A percentile compares a stretch with the other conserved stretches of the same genome.
These are phyloP conservation scores for Singerocomus rubriflavus DNA, from an alignment of 1,284 basidiomycete genomes.

Conservation along the genomic window DNA sequence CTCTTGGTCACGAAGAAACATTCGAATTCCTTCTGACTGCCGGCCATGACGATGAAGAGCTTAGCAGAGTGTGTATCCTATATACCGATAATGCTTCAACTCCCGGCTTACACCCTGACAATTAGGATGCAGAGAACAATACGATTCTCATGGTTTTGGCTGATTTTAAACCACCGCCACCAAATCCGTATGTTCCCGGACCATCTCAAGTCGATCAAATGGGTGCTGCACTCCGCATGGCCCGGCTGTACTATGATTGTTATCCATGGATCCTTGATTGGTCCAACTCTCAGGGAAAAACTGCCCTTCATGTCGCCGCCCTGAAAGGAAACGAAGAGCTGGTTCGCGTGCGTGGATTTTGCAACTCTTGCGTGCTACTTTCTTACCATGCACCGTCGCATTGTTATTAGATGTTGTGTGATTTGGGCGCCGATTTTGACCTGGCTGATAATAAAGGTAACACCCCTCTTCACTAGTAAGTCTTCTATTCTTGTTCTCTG, in stretches of 20 bases:
- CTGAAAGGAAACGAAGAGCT: constrained; percentile 88
- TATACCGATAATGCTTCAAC: neutral
- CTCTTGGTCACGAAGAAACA: constrained; percentile 81
- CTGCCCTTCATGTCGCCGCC: constrained; percentile 85
- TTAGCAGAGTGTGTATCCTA: constrained; percentile 70
- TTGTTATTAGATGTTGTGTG: constrained; percentile 72
- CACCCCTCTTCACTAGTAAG: constrained; percentile 89
- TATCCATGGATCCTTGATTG: constrained; percentile 86
- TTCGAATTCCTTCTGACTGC: constrained; percentile 82
- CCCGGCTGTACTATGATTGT: constrained; percentile 74
- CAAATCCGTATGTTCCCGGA: constrained; percentile 45
- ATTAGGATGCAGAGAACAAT: constrained; percentile 83
- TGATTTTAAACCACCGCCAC: constrained; percentile 59
- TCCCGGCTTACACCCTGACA: constrained; percentile 14
- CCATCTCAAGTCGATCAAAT: constrained; percentile 58
- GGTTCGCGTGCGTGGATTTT: constrained; percentile 59
- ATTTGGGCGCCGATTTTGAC: constrained; percentile 84
- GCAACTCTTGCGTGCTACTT: constrained; percentile 11
- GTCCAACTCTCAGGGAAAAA: constrained; percentile 86
- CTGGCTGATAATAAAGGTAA: constrained; percentile 89
- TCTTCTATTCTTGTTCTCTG: constrained; percentile 12
- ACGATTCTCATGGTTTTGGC: constrained; percentile 88
- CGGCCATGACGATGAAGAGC: constrained; percentile 88
- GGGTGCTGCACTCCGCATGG: constrained; percentile 75
- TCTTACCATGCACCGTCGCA: constrained; percentile 20